Evolutionary conservation across 129 eudicot species (phyloP).

Genomic region (Chrysanthemum seticuspe): DNA sequence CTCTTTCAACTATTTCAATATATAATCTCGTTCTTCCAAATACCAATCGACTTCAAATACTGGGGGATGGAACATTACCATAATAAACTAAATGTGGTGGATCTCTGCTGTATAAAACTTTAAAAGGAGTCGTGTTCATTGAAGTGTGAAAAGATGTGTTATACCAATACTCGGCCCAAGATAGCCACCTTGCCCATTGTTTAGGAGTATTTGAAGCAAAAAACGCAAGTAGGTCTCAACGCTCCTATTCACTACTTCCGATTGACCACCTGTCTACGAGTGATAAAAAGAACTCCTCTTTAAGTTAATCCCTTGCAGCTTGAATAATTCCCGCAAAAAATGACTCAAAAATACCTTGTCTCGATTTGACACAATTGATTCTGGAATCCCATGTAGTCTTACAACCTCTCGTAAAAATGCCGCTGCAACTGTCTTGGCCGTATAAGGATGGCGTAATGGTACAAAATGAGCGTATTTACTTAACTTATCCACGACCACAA

Average conservation of each 20-base stretch:
- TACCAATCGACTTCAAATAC: not conserved
- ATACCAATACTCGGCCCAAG: slow-evolving; percentile 6
- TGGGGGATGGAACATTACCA: not conserved
- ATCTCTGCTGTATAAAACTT: not conserved
- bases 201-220: not conserved
- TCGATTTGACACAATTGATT: not conserved
- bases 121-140: not conserved
- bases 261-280: not conserved
- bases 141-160: slow-evolving; percentile 1
- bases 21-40: not conserved
- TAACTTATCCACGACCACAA: not conserved
- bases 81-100: not conserved
- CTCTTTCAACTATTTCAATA: no score
- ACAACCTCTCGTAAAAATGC: not conserved
- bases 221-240: not conserved
- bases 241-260: not conserved
- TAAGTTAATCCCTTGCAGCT: not conserved
- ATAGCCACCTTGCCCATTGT: not conserved
- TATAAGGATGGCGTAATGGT: not conserved
- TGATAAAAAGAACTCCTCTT: not conserved
- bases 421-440: not conserved
- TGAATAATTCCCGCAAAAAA: not conserved
- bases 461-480: not conserved
- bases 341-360: not conserved
- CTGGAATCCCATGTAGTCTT: not conserved